Evolutionary conservation across 2,329 filamentous ascomycete genomes (phyloP).

Genomic region (Neonectria neomacrospora): DNA sequence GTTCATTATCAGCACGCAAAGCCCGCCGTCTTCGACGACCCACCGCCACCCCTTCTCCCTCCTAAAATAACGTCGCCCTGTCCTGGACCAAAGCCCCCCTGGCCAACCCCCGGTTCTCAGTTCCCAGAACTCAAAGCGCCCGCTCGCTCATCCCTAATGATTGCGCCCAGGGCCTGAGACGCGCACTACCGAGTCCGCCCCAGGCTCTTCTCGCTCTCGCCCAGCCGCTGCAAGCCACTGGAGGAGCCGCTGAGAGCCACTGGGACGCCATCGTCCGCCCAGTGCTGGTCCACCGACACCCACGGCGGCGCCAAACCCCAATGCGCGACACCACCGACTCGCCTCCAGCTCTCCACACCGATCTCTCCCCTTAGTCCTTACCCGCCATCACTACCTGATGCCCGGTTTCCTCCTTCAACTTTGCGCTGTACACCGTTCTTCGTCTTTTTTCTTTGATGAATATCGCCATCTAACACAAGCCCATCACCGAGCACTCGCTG

Average conservation of each 20-base stretch:
- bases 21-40: slow-evolving; percentile 3
- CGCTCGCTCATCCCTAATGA: slow-evolving; percentile 21
- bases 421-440: slow-evolving; percentile 59
- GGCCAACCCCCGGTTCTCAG: slow-evolving; percentile 7
- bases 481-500: slow-evolving; percentile 55
- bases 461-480: slow-evolving; percentile 53
- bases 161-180: slow-evolving; percentile 16
- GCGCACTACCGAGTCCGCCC: slow-evolving; percentile 22
- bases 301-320: slow-evolving; percentile 42
- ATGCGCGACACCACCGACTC: slow-evolving; percentile 41
- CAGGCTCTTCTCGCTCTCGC: slow-evolving; percentile 11
- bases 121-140: slow-evolving; percentile 19
- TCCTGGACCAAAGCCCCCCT: slow-evolving; percentile 31
- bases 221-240: slow-evolving; percentile 15
- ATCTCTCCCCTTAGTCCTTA: slow-evolving; percentile 38
- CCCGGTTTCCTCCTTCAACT: slow-evolving; percentile 59
- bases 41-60: slow-evolving; percentile 23
- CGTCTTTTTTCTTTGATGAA: slow-evolving; percentile 58
- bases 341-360: slow-evolving; percentile 29
- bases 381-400: slow-evolving; percentile 54
- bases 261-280: slow-evolving; percentile 38
- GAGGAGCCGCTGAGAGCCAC: slow-evolving; percentile 13
- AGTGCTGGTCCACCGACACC: slow-evolving; percentile 36
- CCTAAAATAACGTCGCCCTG: slow-evolving; percentile 40
- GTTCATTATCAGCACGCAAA: slow-evolving; percentile 36